Percentiles rank a stretch among this genome's conserved stretches.
These are phyloP conservation scores for Pythium utonaiense DNA, from an alignment of 352 stramenopile genomes.

Conservation along the genomic window DNA sequence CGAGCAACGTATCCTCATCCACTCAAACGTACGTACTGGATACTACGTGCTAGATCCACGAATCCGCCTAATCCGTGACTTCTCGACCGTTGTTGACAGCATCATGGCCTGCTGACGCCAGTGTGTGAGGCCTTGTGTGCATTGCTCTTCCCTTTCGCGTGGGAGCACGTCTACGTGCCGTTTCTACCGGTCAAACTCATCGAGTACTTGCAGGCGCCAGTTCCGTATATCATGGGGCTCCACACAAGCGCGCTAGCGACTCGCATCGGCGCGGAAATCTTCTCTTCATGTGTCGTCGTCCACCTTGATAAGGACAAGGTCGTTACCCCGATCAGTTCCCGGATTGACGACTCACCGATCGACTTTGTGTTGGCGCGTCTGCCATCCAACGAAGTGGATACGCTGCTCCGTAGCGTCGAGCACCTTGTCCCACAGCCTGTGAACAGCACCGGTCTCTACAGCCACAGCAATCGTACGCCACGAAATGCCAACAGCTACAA, in stretches of 20 bases:
- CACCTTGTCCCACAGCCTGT: conserved; percentile 43
- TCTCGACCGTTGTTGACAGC: conserved; percentile 25
- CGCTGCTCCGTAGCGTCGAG: conserved; percentile 32
- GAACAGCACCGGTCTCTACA: background rate
- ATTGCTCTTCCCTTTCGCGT: conserved; percentile 82
- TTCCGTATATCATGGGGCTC: conserved; percentile 83
- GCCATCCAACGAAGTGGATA: conserved; percentile 41
- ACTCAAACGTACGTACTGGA: conserved; percentile 57
- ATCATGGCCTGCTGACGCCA: conserved; percentile 64
- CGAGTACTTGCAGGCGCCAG: conserved; percentile 81
- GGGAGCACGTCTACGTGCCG: conserved; percentile 86
- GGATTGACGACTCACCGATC: conserved; percentile 42
- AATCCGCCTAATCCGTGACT: conserved; percentile 5
- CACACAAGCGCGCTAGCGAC: conserved; percentile 82
- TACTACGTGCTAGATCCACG: background rate
- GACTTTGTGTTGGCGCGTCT: conserved; percentile 53
- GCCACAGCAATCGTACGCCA: background rate
- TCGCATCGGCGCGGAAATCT: conserved; percentile 63
- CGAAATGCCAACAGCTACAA: background rate
- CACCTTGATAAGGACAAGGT: conserved; percentile 85
- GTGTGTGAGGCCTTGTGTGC: conserved; percentile 74
- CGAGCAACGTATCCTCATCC: conserved; percentile 79
- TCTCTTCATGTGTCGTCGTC: conserved; percentile 77
- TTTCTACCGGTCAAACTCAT: conserved; percentile 80
- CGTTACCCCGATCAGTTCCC: conserved; percentile 62